A percentile compares a stretch with the other conserved stretches of the same genome.
phyloP scores from a whole-genome alignment of 176 grass and related monocot species.

The Zoysia pacifica region DNA sequence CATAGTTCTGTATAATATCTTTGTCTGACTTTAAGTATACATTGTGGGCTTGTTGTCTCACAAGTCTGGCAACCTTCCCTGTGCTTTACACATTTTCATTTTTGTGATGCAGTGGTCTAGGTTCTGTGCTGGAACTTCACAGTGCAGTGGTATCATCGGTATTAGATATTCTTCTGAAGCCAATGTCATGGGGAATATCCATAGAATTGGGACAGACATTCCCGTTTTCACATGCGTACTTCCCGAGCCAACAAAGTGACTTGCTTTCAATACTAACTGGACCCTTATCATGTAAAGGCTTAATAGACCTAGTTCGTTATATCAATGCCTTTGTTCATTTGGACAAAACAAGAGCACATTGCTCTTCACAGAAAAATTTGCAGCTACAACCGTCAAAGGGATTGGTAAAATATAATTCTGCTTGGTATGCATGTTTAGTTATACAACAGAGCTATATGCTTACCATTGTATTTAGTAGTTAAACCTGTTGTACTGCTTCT shows the following conservation, averaged over 20 bases:
- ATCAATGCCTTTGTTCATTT: slow-evolving; percentile 45
- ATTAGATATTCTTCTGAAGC: slow-evolving; percentile 76
- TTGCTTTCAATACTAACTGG: slow-evolving; percentile 67
- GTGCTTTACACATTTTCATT: neutral
- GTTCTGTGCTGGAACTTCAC: slow-evolving; percentile 63
- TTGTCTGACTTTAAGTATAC: slow-evolving; percentile 16
- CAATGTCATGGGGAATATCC: slow-evolving; percentile 71
- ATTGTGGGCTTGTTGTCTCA: slow-evolving; percentile 9
- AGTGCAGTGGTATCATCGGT: slow-evolving; percentile 61
- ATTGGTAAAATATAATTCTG: slow-evolving; percentile 55
- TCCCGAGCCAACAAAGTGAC: slow-evolving; percentile 59
- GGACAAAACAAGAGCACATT: neutral
- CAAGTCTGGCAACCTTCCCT: too few relatives aligned
- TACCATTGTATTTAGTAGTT: slow-evolving; percentile 33
- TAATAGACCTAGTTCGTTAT: slow-evolving; percentile 70
- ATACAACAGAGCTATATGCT: slow-evolving; percentile 20
- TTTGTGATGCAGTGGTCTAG: slow-evolving; percentile 62
- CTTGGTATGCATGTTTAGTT: slow-evolving; percentile 56
- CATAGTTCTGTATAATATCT: neutral
- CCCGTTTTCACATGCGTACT: slow-evolving; percentile 65
- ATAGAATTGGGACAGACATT: slow-evolving; percentile 63
- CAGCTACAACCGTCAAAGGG: slow-evolving; percentile 38
- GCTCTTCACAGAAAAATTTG: slow-evolving; percentile 27
- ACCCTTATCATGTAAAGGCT: slow-evolving; percentile 62
- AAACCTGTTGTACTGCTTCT: slow-evolving; percentile 37